These are phyloP conservation scores for Fomes fomentarius DNA, from an alignment of 1,284 basidiomycete genomes.

Conservation along the genomic window DNA sequence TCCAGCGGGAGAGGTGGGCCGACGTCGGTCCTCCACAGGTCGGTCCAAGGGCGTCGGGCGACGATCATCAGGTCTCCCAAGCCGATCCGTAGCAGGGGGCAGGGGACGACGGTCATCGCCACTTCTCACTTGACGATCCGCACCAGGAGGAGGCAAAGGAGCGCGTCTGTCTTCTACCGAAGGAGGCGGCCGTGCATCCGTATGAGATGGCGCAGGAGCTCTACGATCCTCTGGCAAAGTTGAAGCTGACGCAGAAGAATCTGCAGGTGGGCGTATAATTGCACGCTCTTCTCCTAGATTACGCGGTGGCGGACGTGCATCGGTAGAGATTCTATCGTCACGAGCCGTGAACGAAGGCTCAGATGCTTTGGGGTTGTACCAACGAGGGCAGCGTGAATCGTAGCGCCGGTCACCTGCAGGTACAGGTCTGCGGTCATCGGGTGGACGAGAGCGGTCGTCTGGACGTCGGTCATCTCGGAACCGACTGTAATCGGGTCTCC, in stretches of 20 bases:
- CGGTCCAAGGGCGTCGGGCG: neutral
- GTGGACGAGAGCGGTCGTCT: conserved; percentile 29
- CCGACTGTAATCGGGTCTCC: conserved; percentile 28
- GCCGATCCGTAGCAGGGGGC: neutral
- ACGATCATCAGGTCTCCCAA: conserved; percentile 15
- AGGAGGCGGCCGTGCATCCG: conserved; percentile 1
- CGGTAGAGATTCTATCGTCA: conserved; percentile 20
- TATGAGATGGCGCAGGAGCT: conserved; percentile 5
- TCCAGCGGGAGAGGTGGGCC: conserved; percentile 9
- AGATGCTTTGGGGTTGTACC: conserved; percentile 29
- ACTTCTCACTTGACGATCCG: conserved; percentile 7
- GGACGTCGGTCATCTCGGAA: conserved; percentile 29
- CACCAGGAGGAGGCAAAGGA: conserved; percentile 2
- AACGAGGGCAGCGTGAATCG: conserved; percentile 27
- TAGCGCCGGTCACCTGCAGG: conserved; percentile 30
- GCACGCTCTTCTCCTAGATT: conserved; percentile 32
- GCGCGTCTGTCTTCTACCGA: neutral
- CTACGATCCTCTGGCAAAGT: conserved; percentile 25
- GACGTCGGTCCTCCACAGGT: conserved; percentile 17
- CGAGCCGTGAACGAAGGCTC: conserved; percentile 16
- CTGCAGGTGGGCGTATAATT: conserved; percentile 22
- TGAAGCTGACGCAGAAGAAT: conserved; percentile 8
- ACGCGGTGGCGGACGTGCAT: conserved; percentile 23
- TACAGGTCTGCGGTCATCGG: conserved; percentile 27
- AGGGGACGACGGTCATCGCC: conserved; percentile 19